Evolutionary conservation across 2,329 filamentous ascomycete species (phyloP).

Genomic region (Monilinia fructigena): DNA sequence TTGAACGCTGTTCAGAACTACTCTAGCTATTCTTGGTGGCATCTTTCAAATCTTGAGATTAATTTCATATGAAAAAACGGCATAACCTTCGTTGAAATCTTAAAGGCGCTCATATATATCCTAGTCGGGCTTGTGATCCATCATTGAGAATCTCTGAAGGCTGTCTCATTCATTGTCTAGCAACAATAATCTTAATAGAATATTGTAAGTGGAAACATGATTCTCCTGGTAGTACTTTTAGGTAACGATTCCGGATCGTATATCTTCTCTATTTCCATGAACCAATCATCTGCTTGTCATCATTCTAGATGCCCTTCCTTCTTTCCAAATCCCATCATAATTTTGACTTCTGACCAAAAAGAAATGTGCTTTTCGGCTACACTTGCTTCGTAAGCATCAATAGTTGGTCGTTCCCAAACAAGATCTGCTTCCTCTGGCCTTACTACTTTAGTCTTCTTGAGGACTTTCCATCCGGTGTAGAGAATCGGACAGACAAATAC

Average conservation of each 20-base stretch:
- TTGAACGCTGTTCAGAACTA: too few species aligned
- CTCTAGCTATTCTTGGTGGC: too few species aligned
- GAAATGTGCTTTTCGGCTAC: slow-evolving; percentile 26
- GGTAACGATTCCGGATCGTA: background rate
- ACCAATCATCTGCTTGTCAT: slow-evolving; percentile 25
- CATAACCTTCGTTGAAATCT: too few species aligned
- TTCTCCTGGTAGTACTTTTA: background rate
- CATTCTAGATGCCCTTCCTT: slow-evolving; percentile 27
- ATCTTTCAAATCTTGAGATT: too few species aligned
- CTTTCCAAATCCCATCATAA: slow-evolving; percentile 32
- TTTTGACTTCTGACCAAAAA: slow-evolving; percentile 32
- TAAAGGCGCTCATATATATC: too few species aligned
- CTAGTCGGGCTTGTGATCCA: too few species aligned
- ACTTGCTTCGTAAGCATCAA: slow-evolving; percentile 35
- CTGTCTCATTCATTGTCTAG: too few species aligned
- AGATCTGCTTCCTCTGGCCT: slow-evolving; percentile 55
- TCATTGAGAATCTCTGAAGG: too few species aligned
- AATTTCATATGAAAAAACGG: too few species aligned
- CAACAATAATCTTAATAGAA: background rate
- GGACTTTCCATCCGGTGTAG: slow-evolving; percentile 68
- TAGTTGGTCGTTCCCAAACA: slow-evolving; percentile 34
- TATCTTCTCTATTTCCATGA: background rate
- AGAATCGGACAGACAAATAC: slow-evolving; percentile 58
- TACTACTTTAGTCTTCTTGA: slow-evolving; percentile 56
- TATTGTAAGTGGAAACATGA: background rate